Evolutionary conservation across 805 yeast genomes (phyloP), one percentile per base, ranked within the genome.

Genomic region (Komagataella kurtzmanii): DNA sequence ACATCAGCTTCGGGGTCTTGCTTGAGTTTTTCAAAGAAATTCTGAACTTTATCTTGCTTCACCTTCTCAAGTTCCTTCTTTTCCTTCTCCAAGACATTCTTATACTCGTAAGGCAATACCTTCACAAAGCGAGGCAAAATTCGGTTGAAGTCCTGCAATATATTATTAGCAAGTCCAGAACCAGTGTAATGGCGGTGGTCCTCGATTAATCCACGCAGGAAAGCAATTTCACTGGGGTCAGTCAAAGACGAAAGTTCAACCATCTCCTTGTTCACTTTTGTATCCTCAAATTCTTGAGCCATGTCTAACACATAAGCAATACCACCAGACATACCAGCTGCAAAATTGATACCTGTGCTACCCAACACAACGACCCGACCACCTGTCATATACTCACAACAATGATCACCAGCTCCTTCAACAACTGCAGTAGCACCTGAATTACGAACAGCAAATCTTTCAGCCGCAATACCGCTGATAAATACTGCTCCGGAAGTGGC

Each of bases 241-340:
- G 80, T 74, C 50, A 91, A 76, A 49, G 75, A 74, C 48, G 85
- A 75, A 53, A 93, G 76, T 61, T 85, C 97, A 58, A 93, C 91
- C 58, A 88, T 81, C 58, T 84, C 91, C 46, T 69, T 64, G 71
- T 91, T 91, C 58, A 88, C 88, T 68, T 83, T 83, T 7, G 47
- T 45, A 56, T 81, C 80, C 55, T 74, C 74, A 62, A 91, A 90
- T 65, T 89, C 97, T 65, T 90, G 96, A 50, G 93, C 97, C 74
- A 91, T 86, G 61, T 90, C 96, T 60, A 91, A 76, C 54, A 95
- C 97, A 64, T 91, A 91, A 14, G 97, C 95, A 67, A 93, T 91
- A 80, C 99, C 99, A 71, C 99, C 99, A 60, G 97, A 90, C 85
- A 93, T 93, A 75, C 99, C 99, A 52, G 99, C 96, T 55, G 87